Conservation (phyloP, 208 protist genomes). For the Crithidia expoeki region DNA sequence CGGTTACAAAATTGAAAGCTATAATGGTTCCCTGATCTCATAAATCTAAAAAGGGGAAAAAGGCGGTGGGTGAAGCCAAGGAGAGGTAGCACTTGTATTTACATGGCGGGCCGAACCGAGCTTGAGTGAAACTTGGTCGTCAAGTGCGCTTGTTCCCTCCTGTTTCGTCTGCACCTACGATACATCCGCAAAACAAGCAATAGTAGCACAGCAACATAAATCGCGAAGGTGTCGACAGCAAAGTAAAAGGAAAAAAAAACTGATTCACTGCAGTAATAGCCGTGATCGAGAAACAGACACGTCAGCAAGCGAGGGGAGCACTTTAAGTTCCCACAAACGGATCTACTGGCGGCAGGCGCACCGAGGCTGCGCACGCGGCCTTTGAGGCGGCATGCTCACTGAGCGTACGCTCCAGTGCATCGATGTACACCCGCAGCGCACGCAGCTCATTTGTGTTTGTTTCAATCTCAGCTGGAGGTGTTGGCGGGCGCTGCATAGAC, state of each 20-base stretch:
- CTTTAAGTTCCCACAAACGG: background rate
- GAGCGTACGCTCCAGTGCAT: slow-evolving; percentile 72
- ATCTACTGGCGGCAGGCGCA: slow-evolving; percentile 18
- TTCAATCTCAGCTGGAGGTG: slow-evolving; percentile 71
- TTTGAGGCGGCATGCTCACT: slow-evolving; percentile 11
- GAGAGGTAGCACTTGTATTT: too few relatives aligned
- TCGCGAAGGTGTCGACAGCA: too few relatives aligned
- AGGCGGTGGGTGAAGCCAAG: background rate
- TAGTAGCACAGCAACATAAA: too few relatives aligned
- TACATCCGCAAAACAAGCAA: too few relatives aligned
- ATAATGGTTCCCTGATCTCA: too few relatives aligned
- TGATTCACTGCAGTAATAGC: too few relatives aligned
- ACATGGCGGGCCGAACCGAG: background rate
- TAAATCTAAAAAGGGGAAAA: too few relatives aligned
- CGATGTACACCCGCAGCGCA: slow-evolving; percentile 78
- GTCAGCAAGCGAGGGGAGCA: background rate
- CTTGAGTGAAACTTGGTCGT: too few relatives aligned
- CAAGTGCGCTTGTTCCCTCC: background rate
- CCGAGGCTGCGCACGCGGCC: background rate
- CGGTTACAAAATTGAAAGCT: background rate
- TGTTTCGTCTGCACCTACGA: background rate
- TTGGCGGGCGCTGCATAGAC: slow-evolving; percentile 28
- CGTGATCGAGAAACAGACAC: too few relatives aligned
- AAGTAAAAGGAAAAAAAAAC: too few relatives aligned
- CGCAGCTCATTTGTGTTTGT: slow-evolving; percentile 81